Conservation (phyloP, 2,329 filamentous ascomycete species). For the Ilyonectria mors-panacis region DNA sequence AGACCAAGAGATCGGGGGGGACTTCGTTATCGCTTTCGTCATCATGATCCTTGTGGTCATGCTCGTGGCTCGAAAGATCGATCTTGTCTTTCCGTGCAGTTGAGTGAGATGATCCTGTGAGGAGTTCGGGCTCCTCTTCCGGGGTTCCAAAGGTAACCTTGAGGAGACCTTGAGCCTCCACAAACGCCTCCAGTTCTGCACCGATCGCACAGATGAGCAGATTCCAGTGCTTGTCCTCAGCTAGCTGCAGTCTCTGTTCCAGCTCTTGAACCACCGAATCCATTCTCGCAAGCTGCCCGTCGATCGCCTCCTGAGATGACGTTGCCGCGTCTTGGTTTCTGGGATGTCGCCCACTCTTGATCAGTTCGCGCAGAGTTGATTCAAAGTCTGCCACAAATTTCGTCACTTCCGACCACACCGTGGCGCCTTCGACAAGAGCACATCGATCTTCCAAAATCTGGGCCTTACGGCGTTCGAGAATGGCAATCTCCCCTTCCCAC, state of each 20-base stretch:
- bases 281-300: constrained; percentile 69
- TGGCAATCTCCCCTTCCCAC: constrained; percentile 75
- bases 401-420: constrained; percentile 76
- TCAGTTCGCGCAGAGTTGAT: constrained; percentile 68
- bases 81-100: constrained; percentile 13
- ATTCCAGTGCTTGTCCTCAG: constrained; percentile 78
- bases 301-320: constrained; percentile 57
- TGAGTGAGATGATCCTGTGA: constrained; percentile 16
- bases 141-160: constrained; percentile 36
- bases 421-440: constrained; percentile 77
- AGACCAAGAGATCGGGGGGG: constrained; percentile 58
- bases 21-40: constrained; percentile 59
- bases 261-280: constrained; percentile 68
- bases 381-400: constrained; percentile 76
- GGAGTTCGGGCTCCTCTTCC: constrained; percentile 26
- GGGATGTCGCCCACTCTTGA: constrained; percentile 55
- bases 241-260: constrained; percentile 66
- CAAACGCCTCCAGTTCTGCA: constrained; percentile 79
- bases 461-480: constrained; percentile 68
- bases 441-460: constrained; percentile 73
- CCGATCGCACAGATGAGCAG: constrained; percentile 82
- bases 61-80: not conserved
- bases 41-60: constrained; percentile 10
- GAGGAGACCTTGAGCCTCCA: constrained; percentile 72
- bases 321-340: constrained; percentile 51